Evolutionary conservation across 2,329 filamentous ascomycete genomes (phyloP).

Genomic region (Endocalyx cinctus): DNA sequence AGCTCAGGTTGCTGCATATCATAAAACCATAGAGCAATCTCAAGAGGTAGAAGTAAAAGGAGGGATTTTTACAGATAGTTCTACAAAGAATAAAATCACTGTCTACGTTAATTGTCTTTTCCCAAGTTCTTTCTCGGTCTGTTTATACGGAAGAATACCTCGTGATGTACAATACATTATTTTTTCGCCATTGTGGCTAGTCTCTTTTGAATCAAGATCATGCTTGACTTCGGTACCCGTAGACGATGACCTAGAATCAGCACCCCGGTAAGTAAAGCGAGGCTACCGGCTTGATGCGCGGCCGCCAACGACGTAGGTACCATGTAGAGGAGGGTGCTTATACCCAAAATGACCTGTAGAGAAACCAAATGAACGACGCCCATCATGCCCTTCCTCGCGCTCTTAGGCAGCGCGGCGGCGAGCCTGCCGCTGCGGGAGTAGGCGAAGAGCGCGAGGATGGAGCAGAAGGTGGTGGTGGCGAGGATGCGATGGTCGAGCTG

Average conservation of each 20-base stretch:
- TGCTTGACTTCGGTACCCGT: slow-evolving; percentile 64
- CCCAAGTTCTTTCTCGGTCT: slow-evolving; percentile 2
- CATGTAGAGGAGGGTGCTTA: slow-evolving; percentile 88
- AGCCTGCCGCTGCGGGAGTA: slow-evolving; percentile 67
- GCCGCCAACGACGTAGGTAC: slow-evolving; percentile 85
- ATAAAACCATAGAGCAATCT: no score
- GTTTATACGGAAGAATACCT: no score
- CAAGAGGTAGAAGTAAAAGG: no score
- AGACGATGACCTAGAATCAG: slow-evolving; percentile 75
- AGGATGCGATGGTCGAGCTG: slow-evolving; percentile 94
- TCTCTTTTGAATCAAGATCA: slow-evolving; percentile 54
- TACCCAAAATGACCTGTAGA: slow-evolving; percentile 80
- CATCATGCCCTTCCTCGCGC: slow-evolving; percentile 64
- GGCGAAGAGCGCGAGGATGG: slow-evolving; percentile 73
- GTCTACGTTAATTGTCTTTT: slow-evolving; percentile 7
- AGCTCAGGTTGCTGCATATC: no score
- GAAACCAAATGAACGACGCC: slow-evolving; percentile 80
- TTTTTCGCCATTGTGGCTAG: slow-evolving; percentile 24
- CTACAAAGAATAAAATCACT: slow-evolving; percentile 3
- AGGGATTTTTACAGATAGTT: no score
- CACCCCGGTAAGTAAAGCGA: slow-evolving; percentile 79
- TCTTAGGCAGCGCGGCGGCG: slow-evolving; percentile 53
- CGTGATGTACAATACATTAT: slow-evolving; percentile 7
- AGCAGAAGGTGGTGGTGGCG: slow-evolving; percentile 81
- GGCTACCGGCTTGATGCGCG: slow-evolving; percentile 84